Evolutionary conservation across 768 basidiomycete species (phyloP).

Genomic region (Zangia roseola): DNA sequence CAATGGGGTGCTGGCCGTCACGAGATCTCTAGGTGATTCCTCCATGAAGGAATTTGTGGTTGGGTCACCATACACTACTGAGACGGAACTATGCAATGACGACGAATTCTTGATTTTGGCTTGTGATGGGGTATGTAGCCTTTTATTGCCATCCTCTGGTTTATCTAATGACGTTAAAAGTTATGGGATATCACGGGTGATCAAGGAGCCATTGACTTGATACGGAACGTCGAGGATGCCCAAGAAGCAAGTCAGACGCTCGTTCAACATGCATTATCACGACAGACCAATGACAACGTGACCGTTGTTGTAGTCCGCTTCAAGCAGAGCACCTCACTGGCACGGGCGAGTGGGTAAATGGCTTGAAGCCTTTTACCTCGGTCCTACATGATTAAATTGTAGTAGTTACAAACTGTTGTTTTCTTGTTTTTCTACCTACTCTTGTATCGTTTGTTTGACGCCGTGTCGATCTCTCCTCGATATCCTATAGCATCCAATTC

Average conservation of each 20-base stretch:
- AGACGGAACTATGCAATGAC: slow-evolving; percentile 84
- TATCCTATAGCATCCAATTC: neutral
- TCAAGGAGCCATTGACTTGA: slow-evolving; percentile 85
- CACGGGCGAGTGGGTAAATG: slow-evolving; percentile 14
- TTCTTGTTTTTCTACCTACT: neutral
- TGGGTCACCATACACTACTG: slow-evolving; percentile 97
- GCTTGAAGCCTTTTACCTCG: neutral
- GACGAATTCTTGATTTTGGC: slow-evolving; percentile 96
- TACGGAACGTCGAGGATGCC: slow-evolving; percentile 69
- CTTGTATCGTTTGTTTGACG: slow-evolving; percentile 7
- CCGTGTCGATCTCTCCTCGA: neutral
- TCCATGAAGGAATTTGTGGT: slow-evolving; percentile 99
- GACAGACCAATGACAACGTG: slow-evolving; percentile 94
- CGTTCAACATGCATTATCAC: slow-evolving; percentile 79
- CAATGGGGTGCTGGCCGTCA: slow-evolving; percentile 96
- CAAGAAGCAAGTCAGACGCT: slow-evolving; percentile 79
- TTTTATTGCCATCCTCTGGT: neutral
- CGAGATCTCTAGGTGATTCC: slow-evolving; percentile 91
- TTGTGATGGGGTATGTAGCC: slow-evolving; percentile 86
- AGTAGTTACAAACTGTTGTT: slow-evolving; percentile 3
- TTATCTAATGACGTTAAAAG: slow-evolving; percentile 40
- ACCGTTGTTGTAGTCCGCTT: slow-evolving; percentile 89
- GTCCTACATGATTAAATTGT: neutral
- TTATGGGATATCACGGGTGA: slow-evolving; percentile 96
- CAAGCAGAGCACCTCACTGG: slow-evolving; percentile 36